phyloP scores from a whole-genome alignment of 768 basidiomycete genomes.

The Tricholoma sp. region DNA sequence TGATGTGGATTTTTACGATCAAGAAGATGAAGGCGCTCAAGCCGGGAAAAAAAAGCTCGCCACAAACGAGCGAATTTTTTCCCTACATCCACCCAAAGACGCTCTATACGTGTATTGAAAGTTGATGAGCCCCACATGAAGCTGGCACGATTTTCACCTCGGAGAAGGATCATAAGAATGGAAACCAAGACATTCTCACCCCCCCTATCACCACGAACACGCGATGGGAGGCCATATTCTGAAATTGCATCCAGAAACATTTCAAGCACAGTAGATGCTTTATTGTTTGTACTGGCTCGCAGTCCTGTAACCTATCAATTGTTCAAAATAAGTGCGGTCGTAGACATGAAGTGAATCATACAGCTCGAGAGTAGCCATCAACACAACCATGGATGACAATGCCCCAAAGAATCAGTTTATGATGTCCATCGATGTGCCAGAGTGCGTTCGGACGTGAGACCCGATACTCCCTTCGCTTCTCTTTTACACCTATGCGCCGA shows the following conservation, averaged over 20 bases:
- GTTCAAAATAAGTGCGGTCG: neutral
- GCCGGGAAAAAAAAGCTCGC: constrained; percentile 34
- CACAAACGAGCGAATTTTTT: constrained; percentile 33
- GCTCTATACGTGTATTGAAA: constrained; percentile 39
- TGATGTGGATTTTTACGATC: constrained; percentile 27
- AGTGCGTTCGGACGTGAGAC: constrained; percentile 19
- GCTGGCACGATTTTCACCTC: constrained; percentile 24
- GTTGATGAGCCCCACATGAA: constrained; percentile 12
- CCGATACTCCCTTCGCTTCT: too few species aligned
- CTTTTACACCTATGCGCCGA: neutral
- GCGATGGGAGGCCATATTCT: constrained; percentile 23
- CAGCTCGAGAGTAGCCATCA: constrained; percentile 20
- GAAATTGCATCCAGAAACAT: constrained; percentile 18
- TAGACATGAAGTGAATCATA: constrained; percentile 7
- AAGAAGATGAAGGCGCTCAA: constrained; percentile 31
- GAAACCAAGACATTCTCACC: constrained; percentile 30
- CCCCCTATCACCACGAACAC: constrained; percentile 29
- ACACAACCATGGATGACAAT: constrained; percentile 23
- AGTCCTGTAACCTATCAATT: constrained; percentile 19
- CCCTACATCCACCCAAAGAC: constrained; percentile 40
- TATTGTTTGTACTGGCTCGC: constrained; percentile 23
- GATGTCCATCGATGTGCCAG: constrained; percentile 32
- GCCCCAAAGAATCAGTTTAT: constrained; percentile 27
- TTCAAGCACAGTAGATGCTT: constrained; percentile 21
- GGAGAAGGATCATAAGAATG: constrained; percentile 26